Base-by-base conservation (phyloP, 768 basidiomycete species). In the Daedalea quercina region DNA sequence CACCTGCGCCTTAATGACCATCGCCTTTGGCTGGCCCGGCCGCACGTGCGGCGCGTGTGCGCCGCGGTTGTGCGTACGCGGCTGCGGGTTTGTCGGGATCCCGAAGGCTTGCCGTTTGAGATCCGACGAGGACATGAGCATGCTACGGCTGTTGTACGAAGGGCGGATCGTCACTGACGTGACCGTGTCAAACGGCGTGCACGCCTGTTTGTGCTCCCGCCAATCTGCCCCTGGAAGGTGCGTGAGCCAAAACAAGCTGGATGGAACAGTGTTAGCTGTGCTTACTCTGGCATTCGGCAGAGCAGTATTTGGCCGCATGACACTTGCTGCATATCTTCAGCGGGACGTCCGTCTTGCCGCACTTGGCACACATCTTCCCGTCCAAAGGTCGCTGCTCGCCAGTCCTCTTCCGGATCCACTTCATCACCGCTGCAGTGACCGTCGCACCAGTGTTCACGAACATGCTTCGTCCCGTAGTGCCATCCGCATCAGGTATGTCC, bases 1-100 rank as follows among this genome's bases (percentile, higher is more conserved):
- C 0, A 78, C 66, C 57, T 84, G 81, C 0, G 81, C 68, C 63
- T 84, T 84, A 67, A 84, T 69, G 47, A 80, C 63, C 56, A 80
- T 62, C 34, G 60, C 62, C 64, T 79, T 79, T 3, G 67, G 54
- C 44, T 53, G 44, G 11, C 45, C 59, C 60, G 45, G 24, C 60
- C 51, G 2, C 61, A 62, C 44, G 56, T 60, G 44, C 55, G 59
- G 54, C 51, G 57, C n/a, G 45, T 54, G 28, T 53, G 58, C 26
- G 55, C 54, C 19, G 26, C 45, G 52, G 63, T 58, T 52, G 54
- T 28, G 53, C 19, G 53, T 35, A 6, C 35, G 12, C n/a, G 57
- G 65, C 43, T 49, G 53, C 25, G 47, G 62, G 19, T 13, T 15
- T 0, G 61, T 62, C 13, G 63, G 61, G 20, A 68, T 63, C 23